Conservation (phyloP, 495 filamentous ascomycete species). For the Penicillium silybi region DNA sequence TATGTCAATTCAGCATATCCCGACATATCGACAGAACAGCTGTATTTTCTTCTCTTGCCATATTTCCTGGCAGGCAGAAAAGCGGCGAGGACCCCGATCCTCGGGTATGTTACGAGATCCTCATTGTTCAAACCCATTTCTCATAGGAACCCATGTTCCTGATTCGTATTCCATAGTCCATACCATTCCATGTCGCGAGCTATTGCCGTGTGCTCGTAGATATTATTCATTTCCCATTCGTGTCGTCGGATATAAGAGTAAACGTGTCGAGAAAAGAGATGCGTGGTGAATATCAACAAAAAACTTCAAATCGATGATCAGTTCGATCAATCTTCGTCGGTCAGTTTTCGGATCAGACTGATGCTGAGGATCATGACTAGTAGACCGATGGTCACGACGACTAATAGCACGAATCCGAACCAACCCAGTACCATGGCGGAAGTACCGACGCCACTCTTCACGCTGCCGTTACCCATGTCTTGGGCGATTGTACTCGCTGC, state of each 20-base stretch:
- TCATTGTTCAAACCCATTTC: conserved; percentile 20
- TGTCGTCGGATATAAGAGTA: conserved; percentile 27
- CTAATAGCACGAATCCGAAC: conserved; percentile 90
- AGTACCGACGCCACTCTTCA: conserved; percentile 81
- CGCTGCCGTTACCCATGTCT: conserved; percentile 91
- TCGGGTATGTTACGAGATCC: conserved; percentile 19
- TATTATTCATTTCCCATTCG: conserved; percentile 36
- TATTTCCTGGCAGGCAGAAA: background rate
- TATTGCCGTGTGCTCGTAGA: conserved; percentile 13
- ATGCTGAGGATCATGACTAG: conserved; percentile 95
- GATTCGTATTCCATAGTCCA: conserved; percentile 17
- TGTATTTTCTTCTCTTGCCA: background rate
- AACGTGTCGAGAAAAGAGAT: conserved; percentile 7
- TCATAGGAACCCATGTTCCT: conserved; percentile 8
- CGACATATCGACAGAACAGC: background rate
- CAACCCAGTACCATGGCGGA: conserved; percentile 94
- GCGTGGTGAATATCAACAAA: conserved; percentile 15
- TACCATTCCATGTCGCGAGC: conserved; percentile 12
- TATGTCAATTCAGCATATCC: conserved; percentile 3
- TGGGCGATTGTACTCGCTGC: conserved; percentile 90
- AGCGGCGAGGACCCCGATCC: conserved; percentile 10
- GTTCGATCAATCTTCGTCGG: conserved; percentile 39
- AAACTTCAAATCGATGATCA: conserved; percentile 10
- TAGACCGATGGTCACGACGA: conserved; percentile 90
- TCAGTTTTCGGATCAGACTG: conserved; percentile 56